A percentile compares a stretch with the other conserved stretches of the same genome.
Evolutionary conservation across 305 asterid species (phyloP).

Genomic region (Fraxinus ornus): DNA sequence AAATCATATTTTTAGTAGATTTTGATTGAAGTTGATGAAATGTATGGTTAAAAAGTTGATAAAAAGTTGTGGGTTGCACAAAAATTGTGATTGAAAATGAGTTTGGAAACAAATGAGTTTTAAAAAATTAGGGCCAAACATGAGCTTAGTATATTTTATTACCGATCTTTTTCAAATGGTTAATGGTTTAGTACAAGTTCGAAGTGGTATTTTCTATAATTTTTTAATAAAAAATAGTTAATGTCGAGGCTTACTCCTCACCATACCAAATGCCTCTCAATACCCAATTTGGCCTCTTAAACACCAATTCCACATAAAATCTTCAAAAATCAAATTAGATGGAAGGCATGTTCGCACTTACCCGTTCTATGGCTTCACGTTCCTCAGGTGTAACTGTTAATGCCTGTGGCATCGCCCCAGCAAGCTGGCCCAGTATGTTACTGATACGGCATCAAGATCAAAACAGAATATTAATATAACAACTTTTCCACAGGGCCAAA

Average conservation of each 20-base stretch:
- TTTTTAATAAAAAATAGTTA: background rate
- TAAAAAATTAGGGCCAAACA: too few relatives aligned
- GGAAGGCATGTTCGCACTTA: constrained; percentile 26
- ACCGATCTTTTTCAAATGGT: background rate
- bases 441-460: constrained; percentile 24
- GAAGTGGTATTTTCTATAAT: background rate
- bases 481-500: background rate
- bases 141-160: background rate
- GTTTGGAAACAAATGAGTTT: background rate
- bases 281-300: background rate
- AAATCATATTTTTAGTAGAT: background rate
- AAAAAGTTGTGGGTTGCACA: background rate
- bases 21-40: background rate
- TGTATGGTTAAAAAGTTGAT: too few relatives aligned
- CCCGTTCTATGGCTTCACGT: constrained; percentile 75
- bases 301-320: background rate
- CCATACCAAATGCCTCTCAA: background rate
- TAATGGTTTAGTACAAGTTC: background rate
- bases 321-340: constrained; percentile 1
- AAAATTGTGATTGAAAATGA: background rate
- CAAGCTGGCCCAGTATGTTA: constrained; percentile 58
- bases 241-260: background rate
- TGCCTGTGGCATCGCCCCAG: constrained; percentile 65
- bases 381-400: constrained; percentile 73
- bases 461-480: constrained; percentile 8